Base-by-base conservation (phyloP, 2,329 filamentous ascomycete genomes). In the Scopulariopsis brevicaulis region DNA sequence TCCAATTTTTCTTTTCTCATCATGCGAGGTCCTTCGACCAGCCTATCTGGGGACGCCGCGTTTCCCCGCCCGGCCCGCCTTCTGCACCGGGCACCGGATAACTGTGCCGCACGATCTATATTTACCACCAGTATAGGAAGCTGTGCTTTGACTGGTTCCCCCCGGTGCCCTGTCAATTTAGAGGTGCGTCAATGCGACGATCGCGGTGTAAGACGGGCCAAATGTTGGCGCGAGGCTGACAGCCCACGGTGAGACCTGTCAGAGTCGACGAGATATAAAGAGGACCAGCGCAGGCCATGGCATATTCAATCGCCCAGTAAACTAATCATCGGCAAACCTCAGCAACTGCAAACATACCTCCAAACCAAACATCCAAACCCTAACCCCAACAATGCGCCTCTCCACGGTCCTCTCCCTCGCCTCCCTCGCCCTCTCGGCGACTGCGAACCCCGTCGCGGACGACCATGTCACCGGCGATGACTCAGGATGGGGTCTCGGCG, bases 381-480 rank as follows among this genome's bases (percentile, higher is more conserved):
- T 40, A 14, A n/a, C 12, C n/a, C 7, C 15, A 37, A 50, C 7
- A 11, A 57, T 57, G 55, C 55, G 55, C 25, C 48, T 57, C 32
- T 57, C 55, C 22, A 12, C 55, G 18, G 25, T 55, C 34, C 24
- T 59, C 59, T 28, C 46, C 32, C 37, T 60, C 53, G 28, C 59
- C 46, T 40, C 52, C 59, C 46, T 61, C 5, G 61, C 59, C 34
- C 24, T 59, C 25, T 32, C 28, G 28, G 62, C 58, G 46, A 58
- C 60, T 18, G 58, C 55, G 15, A 32, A 50, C 55, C 55, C 32
- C 4, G 32, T 20, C 28, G n/a, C 32, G 28, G 55, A 32, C 28
- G 28, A 32, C 28, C 28, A 32, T 32, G 28, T 8, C 28, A 32
- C 34, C n/a, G 6, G 37, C 24, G 57, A n/a, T 51, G 24, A 40